Conservation (phyloP, 208 protist genomes). For the Trypanosoma avium region DNA sequence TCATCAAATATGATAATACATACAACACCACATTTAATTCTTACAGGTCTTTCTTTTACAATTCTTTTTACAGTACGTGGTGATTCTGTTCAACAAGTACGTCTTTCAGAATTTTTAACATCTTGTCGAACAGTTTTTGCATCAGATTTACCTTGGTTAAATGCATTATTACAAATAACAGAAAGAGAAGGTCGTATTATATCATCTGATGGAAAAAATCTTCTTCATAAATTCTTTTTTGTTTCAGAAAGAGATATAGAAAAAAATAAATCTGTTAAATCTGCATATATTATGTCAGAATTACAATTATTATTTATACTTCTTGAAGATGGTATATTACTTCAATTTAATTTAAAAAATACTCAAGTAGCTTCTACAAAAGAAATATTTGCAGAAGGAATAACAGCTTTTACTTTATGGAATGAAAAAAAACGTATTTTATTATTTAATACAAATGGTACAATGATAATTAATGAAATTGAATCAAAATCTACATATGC, state of each 20-base stretch:
- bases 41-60: slow-evolving; percentile 72
- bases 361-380: slow-evolving; percentile 1
- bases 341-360: slow-evolving; percentile 15
- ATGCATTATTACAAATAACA: slow-evolving; percentile 75
- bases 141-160: slow-evolving; percentile 35
- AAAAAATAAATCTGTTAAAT: slow-evolving; percentile 2
- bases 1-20: not conserved
- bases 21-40: slow-evolving; percentile 45
- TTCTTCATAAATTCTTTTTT: slow-evolving; percentile 33
- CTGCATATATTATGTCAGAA: slow-evolving; percentile 12
- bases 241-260: slow-evolving; percentile 17
- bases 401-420: slow-evolving; percentile 48
- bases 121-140: slow-evolving; percentile 63
- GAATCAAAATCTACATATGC: slow-evolving; percentile 5
- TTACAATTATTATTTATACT: slow-evolving; percentile 25
- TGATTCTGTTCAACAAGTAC: slow-evolving; percentile 73
- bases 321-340: slow-evolving; percentile 22
- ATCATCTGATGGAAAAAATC: slow-evolving; percentile 55
- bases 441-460: slow-evolving; percentile 17
- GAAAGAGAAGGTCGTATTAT: slow-evolving; percentile 64
- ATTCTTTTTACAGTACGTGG: slow-evolving; percentile 71
- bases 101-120: slow-evolving; percentile 50
- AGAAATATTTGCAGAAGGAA: slow-evolving; percentile 30
- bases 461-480: slow-evolving; percentile 44
- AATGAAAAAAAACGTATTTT: slow-evolving; percentile 27